These are phyloP conservation scores for Hordeum marinum DNA, from an alignment of 176 grass and related monocot species.

Conservation along the genomic window DNA sequence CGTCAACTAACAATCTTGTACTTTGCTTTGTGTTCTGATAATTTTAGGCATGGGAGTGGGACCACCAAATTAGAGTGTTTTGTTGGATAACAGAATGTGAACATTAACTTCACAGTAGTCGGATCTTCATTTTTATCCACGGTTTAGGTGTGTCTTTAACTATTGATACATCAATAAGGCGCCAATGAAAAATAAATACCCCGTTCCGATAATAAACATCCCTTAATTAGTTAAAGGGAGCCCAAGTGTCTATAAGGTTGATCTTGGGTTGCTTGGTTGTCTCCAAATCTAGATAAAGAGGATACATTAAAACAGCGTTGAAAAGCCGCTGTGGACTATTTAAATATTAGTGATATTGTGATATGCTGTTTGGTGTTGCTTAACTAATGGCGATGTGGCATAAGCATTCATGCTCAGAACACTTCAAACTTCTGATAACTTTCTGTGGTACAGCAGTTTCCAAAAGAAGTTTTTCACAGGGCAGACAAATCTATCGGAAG, in stretches of 20 bases:
- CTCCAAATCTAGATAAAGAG: neutral
- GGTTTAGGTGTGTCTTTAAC: neutral
- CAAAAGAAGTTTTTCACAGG: neutral
- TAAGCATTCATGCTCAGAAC: neutral
- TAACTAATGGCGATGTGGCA: neutral
- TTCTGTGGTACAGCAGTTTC: neutral
- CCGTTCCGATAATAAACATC: neutral
- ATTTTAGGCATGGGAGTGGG: neutral
- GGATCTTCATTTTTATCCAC: neutral
- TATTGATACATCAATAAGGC: neutral
- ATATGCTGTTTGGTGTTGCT: neutral
- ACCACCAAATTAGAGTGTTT: neutral
- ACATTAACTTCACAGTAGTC: neutral
- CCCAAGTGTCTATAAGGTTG: neutral
- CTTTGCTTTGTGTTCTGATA: neutral
- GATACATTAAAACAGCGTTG: neutral
- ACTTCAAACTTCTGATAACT: neutral
- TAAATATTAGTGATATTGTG: neutral
- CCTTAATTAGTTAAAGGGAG: neutral
- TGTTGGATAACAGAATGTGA: neutral
- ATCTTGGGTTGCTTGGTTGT: neutral
- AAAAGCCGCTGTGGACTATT: neutral
- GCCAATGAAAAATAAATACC: neutral
- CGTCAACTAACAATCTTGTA: neutral
- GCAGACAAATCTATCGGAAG: neutral